Evolutionary conservation across 2,329 filamentous ascomycete genomes (phyloP), one percentile per base, ranked within the genome.

Genomic region (Microsporum audouinii): DNA sequence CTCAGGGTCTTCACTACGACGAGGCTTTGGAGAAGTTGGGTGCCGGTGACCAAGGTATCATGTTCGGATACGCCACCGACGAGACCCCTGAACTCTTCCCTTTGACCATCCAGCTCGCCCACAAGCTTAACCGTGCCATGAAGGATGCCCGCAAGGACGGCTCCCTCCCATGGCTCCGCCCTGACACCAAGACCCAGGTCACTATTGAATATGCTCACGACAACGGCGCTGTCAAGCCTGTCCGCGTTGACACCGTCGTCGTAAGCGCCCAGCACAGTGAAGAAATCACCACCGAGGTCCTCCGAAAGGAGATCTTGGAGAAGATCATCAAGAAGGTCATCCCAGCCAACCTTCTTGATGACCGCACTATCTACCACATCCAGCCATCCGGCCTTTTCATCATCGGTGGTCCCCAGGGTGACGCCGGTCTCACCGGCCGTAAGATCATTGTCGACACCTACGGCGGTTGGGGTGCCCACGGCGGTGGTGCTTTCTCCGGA

Each of bases 361-460:
- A 96, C 70, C 84, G 89, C 75, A 97, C 92, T 74, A 80, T 95
- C 78, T 97, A 96, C 83, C 94, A 97, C 84, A 92, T 99, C 72
- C 94, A 99, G 86, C 94, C 94, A 72, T 97, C 92, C 70, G 94
- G 94, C 70, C 88, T 89, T 69, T 99, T 99, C 86, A 91, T 97
- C 83, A 99, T 99, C 68, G 94, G 94, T 83, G 94, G 94, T 71
- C 94, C 94, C 70, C 92, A 99, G 83, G 94, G 94, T 85, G 94
- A 99, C 72, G 94, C 94, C 72, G 94, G 94, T 85, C 84, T 99
- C 67, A 99, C 94, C 67, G 94, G 94, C 77, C 91, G 94, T 74
- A 99, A 99, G 87, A 99, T 99, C 85, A 88, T 96, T 68, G 94
- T 99, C 76, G 94, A 99, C 82, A 97, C 94, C 77, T 99, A 99